Conservation (phyloP, 208 protist species). For the Trypanosoma platydactyli region DNA sequence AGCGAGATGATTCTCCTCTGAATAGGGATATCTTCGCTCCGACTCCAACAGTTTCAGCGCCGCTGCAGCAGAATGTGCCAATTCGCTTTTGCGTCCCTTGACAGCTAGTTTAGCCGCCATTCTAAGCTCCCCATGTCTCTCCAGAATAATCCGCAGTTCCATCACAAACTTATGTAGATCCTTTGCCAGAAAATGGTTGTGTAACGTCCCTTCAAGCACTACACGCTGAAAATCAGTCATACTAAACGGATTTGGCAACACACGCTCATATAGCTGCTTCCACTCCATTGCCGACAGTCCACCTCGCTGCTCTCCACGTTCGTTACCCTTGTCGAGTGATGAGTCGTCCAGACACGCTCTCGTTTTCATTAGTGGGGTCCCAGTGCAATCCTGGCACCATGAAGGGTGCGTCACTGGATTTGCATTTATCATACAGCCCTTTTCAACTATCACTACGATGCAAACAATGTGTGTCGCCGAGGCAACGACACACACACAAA, state of each 20-base stretch:
- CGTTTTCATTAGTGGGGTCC: background rate
- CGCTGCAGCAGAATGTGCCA: slow-evolving; percentile 40
- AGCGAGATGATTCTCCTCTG: background rate
- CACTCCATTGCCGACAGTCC: slow-evolving; percentile 53
- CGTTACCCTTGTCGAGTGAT: background rate
- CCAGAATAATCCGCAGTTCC: slow-evolving; percentile 65
- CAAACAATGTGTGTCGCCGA: too few species aligned
- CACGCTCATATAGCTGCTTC: slow-evolving; percentile 50
- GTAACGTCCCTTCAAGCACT: slow-evolving; percentile 41
- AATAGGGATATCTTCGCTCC: slow-evolving; percentile 2
- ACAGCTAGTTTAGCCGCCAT: slow-evolving; percentile 47
- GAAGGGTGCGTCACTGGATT: background rate
- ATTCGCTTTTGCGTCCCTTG: slow-evolving; percentile 50
- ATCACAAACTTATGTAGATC: slow-evolving; percentile 73
- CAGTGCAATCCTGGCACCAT: slow-evolving; percentile 3
- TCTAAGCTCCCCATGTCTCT: slow-evolving; percentile 64
- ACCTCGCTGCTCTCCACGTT: background rate
- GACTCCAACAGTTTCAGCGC: slow-evolving; percentile 44
- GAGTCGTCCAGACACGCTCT: background rate
- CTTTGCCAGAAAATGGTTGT: slow-evolving; percentile 52
- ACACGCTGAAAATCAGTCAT: slow-evolving; percentile 54
- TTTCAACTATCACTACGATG: background rate
- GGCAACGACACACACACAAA: too few species aligned
- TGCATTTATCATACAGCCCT: slow-evolving; percentile 19
- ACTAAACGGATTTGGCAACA: slow-evolving; percentile 55